Conservation (phyloP, 805 yeast genomes). For the Pichia paraexigua region DNA sequence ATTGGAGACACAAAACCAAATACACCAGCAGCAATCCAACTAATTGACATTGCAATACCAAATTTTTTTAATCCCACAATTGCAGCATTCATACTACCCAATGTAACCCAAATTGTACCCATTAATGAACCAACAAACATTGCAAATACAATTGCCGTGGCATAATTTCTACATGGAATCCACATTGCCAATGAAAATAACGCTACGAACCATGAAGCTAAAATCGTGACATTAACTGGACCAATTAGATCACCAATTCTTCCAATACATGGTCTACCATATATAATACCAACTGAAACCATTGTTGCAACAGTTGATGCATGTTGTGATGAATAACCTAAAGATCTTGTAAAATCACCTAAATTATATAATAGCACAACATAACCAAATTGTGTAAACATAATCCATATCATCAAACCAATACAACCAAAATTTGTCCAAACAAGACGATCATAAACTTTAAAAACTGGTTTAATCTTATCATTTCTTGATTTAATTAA, state of each 20-base stretch:
- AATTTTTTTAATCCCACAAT: slow-evolving; percentile 47
- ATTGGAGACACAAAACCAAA: slow-evolving; percentile 52
- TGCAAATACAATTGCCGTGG: slow-evolving; percentile 47
- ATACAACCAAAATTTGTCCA: slow-evolving; percentile 31
- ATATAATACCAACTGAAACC: slow-evolving; percentile 48
- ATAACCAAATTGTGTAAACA: slow-evolving; percentile 51
- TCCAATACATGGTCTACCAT: slow-evolving; percentile 54
- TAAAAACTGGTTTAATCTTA: slow-evolving; percentile 29
- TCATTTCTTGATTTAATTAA: slow-evolving; percentile 33
- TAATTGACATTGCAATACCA: slow-evolving; percentile 39
- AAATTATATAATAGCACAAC: slow-evolving; percentile 51
- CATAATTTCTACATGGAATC: slow-evolving; percentile 50
- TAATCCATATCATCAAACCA: slow-evolving; percentile 31
- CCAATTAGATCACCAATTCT: slow-evolving; percentile 43
- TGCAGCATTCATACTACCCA: slow-evolving; percentile 44
- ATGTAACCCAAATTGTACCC: slow-evolving; percentile 55
- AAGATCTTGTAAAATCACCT: slow-evolving; percentile 50
- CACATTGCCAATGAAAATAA: slow-evolving; percentile 42
- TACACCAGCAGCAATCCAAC: slow-evolving; percentile 44
- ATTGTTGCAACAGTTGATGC: slow-evolving; percentile 54
- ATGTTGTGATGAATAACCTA: slow-evolving; percentile 48
- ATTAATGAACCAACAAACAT: slow-evolving; percentile 46
- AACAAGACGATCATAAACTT: slow-evolving; percentile 35
- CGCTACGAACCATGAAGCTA: slow-evolving; percentile 32
- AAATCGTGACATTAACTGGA: slow-evolving; percentile 36